A percentile compares a stretch with the other conserved stretches of the same genome.
Evolutionary conservation across 495 filamentous ascomycete species (phyloP).

Genomic region (Penicillium fimorum): DNA sequence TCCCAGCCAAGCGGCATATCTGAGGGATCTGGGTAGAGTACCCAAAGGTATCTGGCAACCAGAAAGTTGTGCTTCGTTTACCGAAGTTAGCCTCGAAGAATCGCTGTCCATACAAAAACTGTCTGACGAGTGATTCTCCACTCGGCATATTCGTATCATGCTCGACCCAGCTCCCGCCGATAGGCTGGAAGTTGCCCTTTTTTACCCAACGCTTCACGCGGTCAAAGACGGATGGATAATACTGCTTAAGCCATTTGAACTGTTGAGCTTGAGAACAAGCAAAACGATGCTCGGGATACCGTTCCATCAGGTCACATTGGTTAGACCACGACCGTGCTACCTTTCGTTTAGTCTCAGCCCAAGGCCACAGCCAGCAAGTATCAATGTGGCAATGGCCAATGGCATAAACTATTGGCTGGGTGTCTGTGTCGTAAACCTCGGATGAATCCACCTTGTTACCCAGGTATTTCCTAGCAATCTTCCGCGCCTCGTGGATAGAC

Average conservation of each 20-base stretch:
- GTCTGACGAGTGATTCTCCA: conserved; percentile 90
- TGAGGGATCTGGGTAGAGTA: conserved; percentile 95
- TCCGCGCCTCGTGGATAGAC: conserved; percentile 71
- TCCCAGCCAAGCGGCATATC: conserved; percentile 84
- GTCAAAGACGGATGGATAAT: conserved; percentile 85
- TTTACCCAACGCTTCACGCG: conserved; percentile 88
- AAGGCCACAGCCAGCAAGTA: conserved; percentile 98
- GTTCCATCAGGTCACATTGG: conserved; percentile 90
- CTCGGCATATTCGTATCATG: conserved; percentile 97
- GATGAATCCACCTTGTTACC: conserved; percentile 77
- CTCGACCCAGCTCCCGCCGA: conserved; percentile 98
- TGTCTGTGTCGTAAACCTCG: conserved; percentile 77
- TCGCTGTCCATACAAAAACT: conserved; percentile 91
- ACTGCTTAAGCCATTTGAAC: conserved; percentile 91
- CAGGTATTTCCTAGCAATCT: conserved; percentile 79
- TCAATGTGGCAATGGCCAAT: conserved; percentile 98
- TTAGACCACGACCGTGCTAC: conserved; percentile 94
- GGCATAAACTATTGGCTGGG: conserved; percentile 73
- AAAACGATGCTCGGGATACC: conserved; percentile 93
- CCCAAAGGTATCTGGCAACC: conserved; percentile 96
- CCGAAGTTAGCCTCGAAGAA: conserved; percentile 95
- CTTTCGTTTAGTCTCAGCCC: conserved; percentile 98
- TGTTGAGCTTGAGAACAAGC: conserved; percentile 91
- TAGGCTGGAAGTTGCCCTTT: conserved; percentile 86
- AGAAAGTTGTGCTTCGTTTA: conserved; percentile 84